Percentiles rank a stretch among this genome's conserved stretches.
phyloP scores from a whole-genome alignment of 1,284 basidiomycete genomes.

The Apiotrichum domesticum region DNA sequence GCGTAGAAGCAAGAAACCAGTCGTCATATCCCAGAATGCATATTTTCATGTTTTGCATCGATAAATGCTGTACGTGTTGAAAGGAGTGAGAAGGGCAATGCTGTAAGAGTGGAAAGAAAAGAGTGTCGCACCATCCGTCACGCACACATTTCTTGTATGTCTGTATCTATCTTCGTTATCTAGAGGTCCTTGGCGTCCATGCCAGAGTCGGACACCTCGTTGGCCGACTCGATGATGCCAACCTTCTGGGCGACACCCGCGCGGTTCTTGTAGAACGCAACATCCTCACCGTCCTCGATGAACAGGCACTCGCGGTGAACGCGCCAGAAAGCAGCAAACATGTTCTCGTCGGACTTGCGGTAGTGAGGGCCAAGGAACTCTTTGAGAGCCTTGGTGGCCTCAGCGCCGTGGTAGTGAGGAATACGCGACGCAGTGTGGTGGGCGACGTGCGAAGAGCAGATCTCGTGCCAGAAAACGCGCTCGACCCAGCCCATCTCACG shows the following conservation, averaged over 20 bases:
- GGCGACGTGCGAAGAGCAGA: conserved; percentile 86
- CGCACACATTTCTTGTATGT: background rate
- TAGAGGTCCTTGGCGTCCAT: conserved; percentile 55
- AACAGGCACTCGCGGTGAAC: conserved; percentile 55
- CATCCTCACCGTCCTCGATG: conserved; percentile 85
- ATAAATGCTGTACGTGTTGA: too few relatives aligned
- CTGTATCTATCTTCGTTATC: background rate
- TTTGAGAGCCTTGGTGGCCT: conserved; percentile 83
- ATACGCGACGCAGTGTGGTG: conserved; percentile 92
- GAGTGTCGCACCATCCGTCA: too few relatives aligned
- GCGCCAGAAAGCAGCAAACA: conserved; percentile 52
- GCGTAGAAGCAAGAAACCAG: too few relatives aligned
- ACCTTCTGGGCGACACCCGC: conserved; percentile 66
- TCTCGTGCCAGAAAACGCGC: conserved; percentile 66
- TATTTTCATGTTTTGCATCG: too few relatives aligned
- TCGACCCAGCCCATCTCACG: conserved; percentile 78
- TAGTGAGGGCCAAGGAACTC: conserved; percentile 62
- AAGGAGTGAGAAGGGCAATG: too few relatives aligned
- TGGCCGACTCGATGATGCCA: conserved; percentile 56
- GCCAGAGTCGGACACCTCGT: conserved; percentile 72
- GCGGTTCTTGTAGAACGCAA: conserved; percentile 88
- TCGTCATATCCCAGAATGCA: too few relatives aligned
- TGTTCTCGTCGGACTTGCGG: conserved; percentile 51
- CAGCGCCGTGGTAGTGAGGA: conserved; percentile 81
- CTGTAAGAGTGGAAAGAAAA: too few relatives aligned